Percentiles rank a stretch among this genome's conserved stretches.
These are phyloP conservation scores for Bryoglossum gracile DNA, from an alignment of 495 filamentous ascomycete species.

Conservation along the genomic window DNA sequence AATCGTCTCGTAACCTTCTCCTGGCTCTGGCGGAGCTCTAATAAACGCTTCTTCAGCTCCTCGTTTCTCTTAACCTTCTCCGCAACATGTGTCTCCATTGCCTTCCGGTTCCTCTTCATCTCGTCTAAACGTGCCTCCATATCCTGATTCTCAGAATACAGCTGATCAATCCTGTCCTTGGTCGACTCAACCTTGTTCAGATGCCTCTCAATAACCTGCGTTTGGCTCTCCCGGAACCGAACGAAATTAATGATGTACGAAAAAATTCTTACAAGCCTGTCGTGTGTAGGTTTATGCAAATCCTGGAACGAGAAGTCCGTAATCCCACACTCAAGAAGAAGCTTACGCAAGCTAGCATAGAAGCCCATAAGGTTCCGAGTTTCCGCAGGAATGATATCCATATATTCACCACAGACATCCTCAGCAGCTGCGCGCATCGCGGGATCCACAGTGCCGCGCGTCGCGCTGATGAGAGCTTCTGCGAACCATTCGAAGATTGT, in stretches of 20 bases:
- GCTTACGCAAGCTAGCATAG: slow-evolving; percentile 65
- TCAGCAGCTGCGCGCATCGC: slow-evolving; percentile 87
- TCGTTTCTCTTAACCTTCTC: slow-evolving; percentile 80
- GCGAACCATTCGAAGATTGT: slow-evolving; percentile 97
- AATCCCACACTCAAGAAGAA: slow-evolving; percentile 84
- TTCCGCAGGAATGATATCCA: slow-evolving; percentile 76
- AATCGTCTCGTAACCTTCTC: slow-evolving; percentile 70
- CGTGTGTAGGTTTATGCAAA: slow-evolving; percentile 78
- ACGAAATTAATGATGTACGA: slow-evolving; percentile 98
- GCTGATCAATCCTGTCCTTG: slow-evolving; percentile 77
- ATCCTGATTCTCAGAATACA: slow-evolving; percentile 78
- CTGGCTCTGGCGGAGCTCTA: slow-evolving; percentile 70
- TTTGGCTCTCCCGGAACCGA: slow-evolving; percentile 87
- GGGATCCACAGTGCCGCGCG: slow-evolving; percentile 83
- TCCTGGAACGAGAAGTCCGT: slow-evolving; percentile 90
- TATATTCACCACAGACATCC: slow-evolving; percentile 70
- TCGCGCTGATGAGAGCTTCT: slow-evolving; percentile 85
- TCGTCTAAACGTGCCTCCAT: slow-evolving; percentile 73
- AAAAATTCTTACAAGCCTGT: slow-evolving; percentile 82
- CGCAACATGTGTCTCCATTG: slow-evolving; percentile 68
- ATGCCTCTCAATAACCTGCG: slow-evolving; percentile 77
- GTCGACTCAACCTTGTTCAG: slow-evolving; percentile 82
- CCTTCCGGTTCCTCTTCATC: slow-evolving; percentile 66
- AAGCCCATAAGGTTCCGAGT: slow-evolving; percentile 91
- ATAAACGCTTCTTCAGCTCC: slow-evolving; percentile 69